These are phyloP conservation scores for Aspergillus neotritici DNA, from an alignment of 2,329 filamentous ascomycete genomes.

Conservation along the genomic window DNA sequence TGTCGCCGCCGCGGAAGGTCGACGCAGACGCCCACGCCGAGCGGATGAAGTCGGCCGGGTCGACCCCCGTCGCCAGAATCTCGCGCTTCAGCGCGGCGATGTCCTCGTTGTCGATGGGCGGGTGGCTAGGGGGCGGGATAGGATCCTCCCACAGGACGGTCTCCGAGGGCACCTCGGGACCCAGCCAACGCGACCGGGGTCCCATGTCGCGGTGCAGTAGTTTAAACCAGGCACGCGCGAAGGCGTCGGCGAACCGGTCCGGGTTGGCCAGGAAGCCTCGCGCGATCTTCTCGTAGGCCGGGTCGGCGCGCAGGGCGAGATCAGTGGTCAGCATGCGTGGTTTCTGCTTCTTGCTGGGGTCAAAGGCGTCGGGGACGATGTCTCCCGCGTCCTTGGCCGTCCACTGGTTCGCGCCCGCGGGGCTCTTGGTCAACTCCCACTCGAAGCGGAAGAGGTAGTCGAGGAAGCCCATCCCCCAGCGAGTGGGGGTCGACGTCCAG, in stretches of 20 bases:
- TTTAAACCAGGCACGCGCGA: conserved; percentile 76
- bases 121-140: conserved; percentile 55
- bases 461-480: conserved; percentile 71
- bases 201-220: conserved; percentile 75
- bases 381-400: conserved; percentile 62
- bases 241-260: conserved; percentile 62
- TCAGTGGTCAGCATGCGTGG: conserved; percentile 75
- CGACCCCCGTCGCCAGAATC: conserved; percentile 59
- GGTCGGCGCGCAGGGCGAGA: conserved; percentile 65
- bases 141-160: conserved; percentile 70
- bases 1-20: conserved; percentile 69
- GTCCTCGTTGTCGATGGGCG: conserved; percentile 58
- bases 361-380: conserved; percentile 66
- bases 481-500: conserved; percentile 69
- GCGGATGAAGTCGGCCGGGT: conserved; percentile 56
- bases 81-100: conserved; percentile 62
- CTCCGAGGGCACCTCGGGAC: conserved; percentile 68
- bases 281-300: conserved; percentile 69
- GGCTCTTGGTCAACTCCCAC: conserved; percentile 70
- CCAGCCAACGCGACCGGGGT: conserved; percentile 63
- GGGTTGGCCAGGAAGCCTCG: conserved; percentile 64
- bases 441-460: conserved; percentile 73
- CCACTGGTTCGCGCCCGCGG: conserved; percentile 72
- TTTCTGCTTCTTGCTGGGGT: conserved; percentile 64
- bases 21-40: conserved; percentile 66